phyloP scores from a whole-genome alignment of 176 grass and related monocot species.

The Oropetium thomaeum region DNA sequence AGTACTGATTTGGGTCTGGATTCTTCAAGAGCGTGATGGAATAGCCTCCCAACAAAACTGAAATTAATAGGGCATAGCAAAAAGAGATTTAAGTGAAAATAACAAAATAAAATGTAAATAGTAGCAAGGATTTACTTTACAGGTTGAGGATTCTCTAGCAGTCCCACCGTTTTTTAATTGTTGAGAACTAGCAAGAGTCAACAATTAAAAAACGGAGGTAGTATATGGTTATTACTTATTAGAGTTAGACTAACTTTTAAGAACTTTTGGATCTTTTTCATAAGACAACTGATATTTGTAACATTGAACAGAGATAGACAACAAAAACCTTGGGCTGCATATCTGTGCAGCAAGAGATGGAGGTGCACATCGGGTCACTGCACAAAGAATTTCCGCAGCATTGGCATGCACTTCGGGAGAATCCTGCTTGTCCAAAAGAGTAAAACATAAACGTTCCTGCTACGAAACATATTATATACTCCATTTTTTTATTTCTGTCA shows the following conservation, averaged over 20 bases:
- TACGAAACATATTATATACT: slow-evolving; percentile 9
- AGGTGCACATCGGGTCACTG: slow-evolving; percentile 90
- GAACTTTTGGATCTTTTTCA: neutral
- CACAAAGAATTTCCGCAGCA: slow-evolving; percentile 91
- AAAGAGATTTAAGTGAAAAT: slow-evolving; percentile 10
- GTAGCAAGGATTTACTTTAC: neutral
- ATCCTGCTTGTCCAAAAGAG: slow-evolving; percentile 53
- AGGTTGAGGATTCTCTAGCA: slow-evolving; percentile 7
- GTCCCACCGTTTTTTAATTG: no score
- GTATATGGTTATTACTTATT: neutral
- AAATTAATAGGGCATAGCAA: slow-evolving; percentile 35
- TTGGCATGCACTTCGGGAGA: slow-evolving; percentile 98
- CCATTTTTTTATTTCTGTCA: no score
- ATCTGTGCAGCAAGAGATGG: slow-evolving; percentile 85
- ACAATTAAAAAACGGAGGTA: no score
- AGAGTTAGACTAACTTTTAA: neutral
- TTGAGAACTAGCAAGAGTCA: no score
- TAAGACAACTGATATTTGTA: neutral
- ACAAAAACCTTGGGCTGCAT: slow-evolving; percentile 81
- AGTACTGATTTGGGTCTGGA: slow-evolving; percentile 91
- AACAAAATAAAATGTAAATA: neutral
- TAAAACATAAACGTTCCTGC: slow-evolving; percentile 28
- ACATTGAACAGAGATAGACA: neutral
- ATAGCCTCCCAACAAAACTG: slow-evolving; percentile 95
- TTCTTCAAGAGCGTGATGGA: slow-evolving; percentile 86